A percentile compares a stretch with the other conserved stretches of the same genome.
Evolutionary conservation across 176 grass and related monocot genomes (phyloP).

Genomic region (Otatea glauca): DNA sequence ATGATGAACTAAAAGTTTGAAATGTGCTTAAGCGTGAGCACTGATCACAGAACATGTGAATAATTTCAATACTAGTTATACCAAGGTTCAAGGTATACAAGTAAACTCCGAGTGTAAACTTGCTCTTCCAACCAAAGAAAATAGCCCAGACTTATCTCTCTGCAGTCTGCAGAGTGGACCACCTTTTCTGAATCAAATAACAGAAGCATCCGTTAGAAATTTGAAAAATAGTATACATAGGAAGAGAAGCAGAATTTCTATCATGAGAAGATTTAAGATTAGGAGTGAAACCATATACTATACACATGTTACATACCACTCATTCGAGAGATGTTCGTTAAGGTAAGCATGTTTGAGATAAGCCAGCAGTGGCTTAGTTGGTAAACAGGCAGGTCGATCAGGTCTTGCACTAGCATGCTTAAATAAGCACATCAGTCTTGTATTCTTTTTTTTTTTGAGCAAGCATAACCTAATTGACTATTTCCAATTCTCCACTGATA

Average conservation of each 20-base stretch:
- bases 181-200: not conserved
- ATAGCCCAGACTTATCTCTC: not conserved
- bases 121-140: slow-evolving; percentile 19
- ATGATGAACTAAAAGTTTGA: not conserved
- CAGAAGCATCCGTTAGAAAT: not conserved
- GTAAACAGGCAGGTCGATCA: not conserved
- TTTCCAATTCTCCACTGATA: not conserved
- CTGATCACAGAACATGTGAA: not conserved
- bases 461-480: slow-evolving; percentile 13
- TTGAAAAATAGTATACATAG: not conserved
- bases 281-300: not conserved
- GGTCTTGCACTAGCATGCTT: not conserved
- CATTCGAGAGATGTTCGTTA: not conserved
- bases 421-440: not conserved
- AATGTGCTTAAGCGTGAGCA: not conserved
- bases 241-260: not conserved
- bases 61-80: not conserved
- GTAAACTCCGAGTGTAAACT: not conserved
- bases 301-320: not conserved
- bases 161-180: not conserved
- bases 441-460: not conserved
- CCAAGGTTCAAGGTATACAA: not conserved
- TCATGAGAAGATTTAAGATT: not conserved
- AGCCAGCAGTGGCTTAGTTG: slow-evolving; percentile 13
- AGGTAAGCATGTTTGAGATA: not conserved